These are phyloP conservation scores for Eucalyptus melliodora DNA, from an alignment of 345 rosid species.

Conservation along the genomic window DNA sequence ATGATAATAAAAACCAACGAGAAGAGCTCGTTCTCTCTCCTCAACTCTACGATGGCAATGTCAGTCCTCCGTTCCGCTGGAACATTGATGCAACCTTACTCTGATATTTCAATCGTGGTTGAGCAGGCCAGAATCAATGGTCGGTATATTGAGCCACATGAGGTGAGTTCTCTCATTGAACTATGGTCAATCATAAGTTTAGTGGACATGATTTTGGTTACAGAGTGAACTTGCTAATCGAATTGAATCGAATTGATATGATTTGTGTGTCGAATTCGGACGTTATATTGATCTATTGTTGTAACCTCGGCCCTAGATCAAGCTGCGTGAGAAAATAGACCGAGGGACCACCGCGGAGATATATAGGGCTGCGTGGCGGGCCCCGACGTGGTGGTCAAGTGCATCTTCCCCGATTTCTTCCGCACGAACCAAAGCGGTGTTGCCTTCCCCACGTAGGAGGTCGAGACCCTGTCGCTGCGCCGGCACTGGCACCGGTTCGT, in stretches of 20 bases:
- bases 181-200: neutral
- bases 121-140: conserved; percentile 20
- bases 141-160: conserved; percentile 31
- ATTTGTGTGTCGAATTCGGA: neutral
- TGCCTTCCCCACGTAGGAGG: conserved; percentile 26
- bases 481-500: conserved; percentile 37
- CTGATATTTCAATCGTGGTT: conserved; percentile 1
- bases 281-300: accelerated
- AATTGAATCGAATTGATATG: too few relatives aligned
- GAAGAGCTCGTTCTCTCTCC: too few relatives aligned
- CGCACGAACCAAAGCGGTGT: conserved; percentile 11
- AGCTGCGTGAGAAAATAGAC: conserved; percentile 24
- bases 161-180: conserved; percentile 6
- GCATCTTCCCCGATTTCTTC: conserved; percentile 35
- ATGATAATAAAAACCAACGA: too few relatives aligned
- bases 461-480: conserved; percentile 30
- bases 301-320: conserved; percentile 1
- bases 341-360: conserved; percentile 40
- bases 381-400: conserved; percentile 38
- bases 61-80: too few relatives aligned
- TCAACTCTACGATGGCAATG: too few relatives aligned
- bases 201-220: neutral
- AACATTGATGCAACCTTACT: neutral
- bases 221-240: too few relatives aligned
- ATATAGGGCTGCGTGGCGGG: conserved; percentile 34